A percentile compares a stretch with the other conserved stretches of the same genome.
Evolutionary conservation across 1,284 basidiomycete genomes (phyloP).

Genomic region (Sanghuangporus sanghuang): DNA sequence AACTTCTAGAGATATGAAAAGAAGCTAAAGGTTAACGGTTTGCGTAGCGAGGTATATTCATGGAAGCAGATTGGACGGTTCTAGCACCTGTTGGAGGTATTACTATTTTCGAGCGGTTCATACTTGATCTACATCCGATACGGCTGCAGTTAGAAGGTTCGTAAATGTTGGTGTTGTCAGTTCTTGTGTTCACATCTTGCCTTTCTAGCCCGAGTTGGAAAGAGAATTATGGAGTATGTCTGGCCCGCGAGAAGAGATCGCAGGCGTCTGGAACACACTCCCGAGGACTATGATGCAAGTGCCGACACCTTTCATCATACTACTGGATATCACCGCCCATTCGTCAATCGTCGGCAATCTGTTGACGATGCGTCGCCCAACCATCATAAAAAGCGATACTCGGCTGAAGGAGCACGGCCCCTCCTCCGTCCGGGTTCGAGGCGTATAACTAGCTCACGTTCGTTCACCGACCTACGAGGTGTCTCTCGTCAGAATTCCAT

Average conservation of each 20-base stretch:
- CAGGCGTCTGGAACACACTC: conserved; percentile 22
- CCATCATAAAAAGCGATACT: conserved; percentile 24
- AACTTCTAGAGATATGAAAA: conserved; percentile 10
- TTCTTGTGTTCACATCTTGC: neutral
- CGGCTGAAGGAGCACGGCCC: conserved; percentile 11
- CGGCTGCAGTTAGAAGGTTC: conserved; percentile 72
- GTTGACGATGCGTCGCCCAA: conserved; percentile 23
- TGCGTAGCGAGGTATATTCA: conserved; percentile 55
- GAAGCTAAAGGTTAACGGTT: conserved; percentile 7
- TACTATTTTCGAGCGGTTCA: conserved; percentile 82
- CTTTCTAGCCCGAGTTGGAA: conserved; percentile 59
- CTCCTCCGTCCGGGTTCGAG: conserved; percentile 31
- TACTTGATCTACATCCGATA: conserved; percentile 82
- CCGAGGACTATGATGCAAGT: neutral
- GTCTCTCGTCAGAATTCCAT: conserved; percentile 25
- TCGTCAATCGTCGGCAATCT: conserved; percentile 4
- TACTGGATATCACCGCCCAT: neutral
- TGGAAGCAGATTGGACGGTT: conserved; percentile 73
- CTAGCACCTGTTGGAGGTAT: conserved; percentile 94
- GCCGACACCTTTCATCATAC: neutral
- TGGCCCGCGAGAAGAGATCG: conserved; percentile 63
- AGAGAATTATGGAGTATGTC: conserved; percentile 85
- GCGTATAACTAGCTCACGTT: conserved; percentile 55
- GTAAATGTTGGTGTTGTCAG: neutral
- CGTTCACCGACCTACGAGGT: conserved; percentile 62